A percentile compares a stretch with the other conserved stretches of the same genome.
Evolutionary conservation across 2,329 filamentous ascomycete genomes (phyloP).

Genomic region (Fusarium neocosmosporiellum): DNA sequence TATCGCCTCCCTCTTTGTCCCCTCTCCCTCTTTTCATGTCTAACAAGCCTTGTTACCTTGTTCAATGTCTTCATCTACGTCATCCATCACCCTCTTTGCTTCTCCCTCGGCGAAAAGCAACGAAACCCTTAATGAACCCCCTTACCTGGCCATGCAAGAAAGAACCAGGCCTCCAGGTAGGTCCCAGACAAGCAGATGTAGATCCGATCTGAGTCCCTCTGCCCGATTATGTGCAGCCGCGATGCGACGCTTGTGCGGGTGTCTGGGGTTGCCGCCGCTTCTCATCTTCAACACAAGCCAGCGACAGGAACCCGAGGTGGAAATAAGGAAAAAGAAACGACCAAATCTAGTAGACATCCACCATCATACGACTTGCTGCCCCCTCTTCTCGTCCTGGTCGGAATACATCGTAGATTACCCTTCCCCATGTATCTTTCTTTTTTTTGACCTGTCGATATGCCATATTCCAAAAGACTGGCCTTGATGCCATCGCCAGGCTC

Average conservation of each 20-base stretch:
- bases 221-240: constrained; percentile 12
- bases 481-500: constrained; percentile 9
- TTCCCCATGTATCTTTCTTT: neutral
- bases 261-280: neutral
- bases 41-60: constrained; percentile 11
- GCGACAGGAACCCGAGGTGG: constrained; percentile 2
- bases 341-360: constrained; percentile 16
- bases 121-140: constrained; percentile 31
- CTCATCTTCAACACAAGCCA: constrained; percentile 1
- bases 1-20: neutral
- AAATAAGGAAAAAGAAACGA: constrained; percentile 4
- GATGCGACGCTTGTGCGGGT: constrained; percentile 1
- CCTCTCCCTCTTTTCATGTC: constrained; percentile 16
- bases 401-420: constrained; percentile 22
- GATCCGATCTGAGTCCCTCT: constrained; percentile 29
- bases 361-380: constrained; percentile 32
- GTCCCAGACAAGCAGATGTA: constrained; percentile 27
- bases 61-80: constrained; percentile 8
- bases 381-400: constrained; percentile 2
- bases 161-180: constrained; percentile 8
- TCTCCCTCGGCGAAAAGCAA: constrained; percentile 31
- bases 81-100: constrained; percentile 14
- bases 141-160: constrained; percentile 31
- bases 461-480: neutral
- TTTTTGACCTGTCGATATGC: constrained; percentile 5